phyloP scores from a whole-genome alignment of 768 basidiomycete genomes.

The Cystoderma amianthinum region DNA sequence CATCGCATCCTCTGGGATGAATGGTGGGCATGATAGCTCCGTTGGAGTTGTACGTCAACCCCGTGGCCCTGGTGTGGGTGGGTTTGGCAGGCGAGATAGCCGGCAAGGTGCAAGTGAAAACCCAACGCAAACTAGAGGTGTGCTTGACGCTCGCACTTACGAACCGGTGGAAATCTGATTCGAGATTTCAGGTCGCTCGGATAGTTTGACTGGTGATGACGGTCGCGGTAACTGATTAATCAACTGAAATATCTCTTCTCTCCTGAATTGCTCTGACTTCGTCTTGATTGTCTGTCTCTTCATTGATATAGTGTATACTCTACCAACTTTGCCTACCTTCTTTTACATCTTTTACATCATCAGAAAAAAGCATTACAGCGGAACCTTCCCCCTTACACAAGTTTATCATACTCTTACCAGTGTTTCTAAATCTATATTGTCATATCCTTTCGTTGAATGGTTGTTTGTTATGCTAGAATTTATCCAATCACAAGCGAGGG shows the following conservation, averaged over 20 bases:
- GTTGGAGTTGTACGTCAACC: constrained; percentile 76
- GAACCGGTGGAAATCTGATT: constrained; percentile 81
- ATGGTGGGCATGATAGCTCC: constrained; percentile 35
- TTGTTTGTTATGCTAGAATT: too few species aligned
- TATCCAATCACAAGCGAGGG: too few species aligned
- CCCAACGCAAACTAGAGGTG: constrained; percentile 44
- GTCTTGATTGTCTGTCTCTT: constrained; percentile 10
- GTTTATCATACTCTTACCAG: constrained; percentile 26
- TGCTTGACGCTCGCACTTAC: constrained; percentile 80
- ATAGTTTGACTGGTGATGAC: constrained; percentile 38
- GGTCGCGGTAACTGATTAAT: constrained; percentile 31
- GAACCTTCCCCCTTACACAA: constrained; percentile 10
- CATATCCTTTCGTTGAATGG: too few species aligned
- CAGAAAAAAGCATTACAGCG: constrained; percentile 21
- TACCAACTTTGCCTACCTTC: constrained; percentile 21
- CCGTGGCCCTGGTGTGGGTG: constrained; percentile 71
- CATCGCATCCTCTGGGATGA: constrained; percentile 37
- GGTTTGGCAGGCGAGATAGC: constrained; percentile 69
- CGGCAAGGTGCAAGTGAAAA: constrained; percentile 38
- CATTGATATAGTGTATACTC: constrained; percentile 19
- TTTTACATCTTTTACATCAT: constrained; percentile 18
- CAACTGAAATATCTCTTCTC: constrained; percentile 8
- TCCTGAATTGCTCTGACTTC: constrained; percentile 11
- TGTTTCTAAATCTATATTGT: constrained; percentile 28
- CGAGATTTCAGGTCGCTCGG: constrained; percentile 31